phyloP scores from a whole-genome alignment of 192 early-diverging fungal genomes.

The Coemansia sp. region DNA sequence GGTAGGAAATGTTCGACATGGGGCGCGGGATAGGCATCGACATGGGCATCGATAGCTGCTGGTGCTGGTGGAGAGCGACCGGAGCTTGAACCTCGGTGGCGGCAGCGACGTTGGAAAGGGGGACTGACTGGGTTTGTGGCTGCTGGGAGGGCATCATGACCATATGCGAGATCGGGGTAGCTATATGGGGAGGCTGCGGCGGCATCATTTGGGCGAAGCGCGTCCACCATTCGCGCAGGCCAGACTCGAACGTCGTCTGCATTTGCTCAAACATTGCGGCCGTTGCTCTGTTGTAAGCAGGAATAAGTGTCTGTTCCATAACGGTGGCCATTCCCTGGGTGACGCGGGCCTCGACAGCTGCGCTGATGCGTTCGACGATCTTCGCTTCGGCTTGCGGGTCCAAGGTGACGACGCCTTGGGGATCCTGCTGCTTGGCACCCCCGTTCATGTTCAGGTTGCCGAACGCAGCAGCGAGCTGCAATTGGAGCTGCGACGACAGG shows the following conservation, averaged over 20 bases:
- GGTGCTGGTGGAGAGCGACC: constrained; percentile 1
- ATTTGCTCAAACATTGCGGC: constrained; percentile 56
- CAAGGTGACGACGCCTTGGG: constrained; percentile 1
- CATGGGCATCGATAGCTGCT: constrained; percentile 3
- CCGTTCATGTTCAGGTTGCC: constrained; percentile 12
- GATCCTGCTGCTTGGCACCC: background rate
- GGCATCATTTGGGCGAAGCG: constrained; percentile 50
- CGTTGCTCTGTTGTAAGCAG: constrained; percentile 50
- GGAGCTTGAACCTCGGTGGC: background rate
- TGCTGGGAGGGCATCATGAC: constrained; percentile 32
- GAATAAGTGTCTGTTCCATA: constrained; percentile 51
- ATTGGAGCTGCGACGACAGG: constrained; percentile 19
- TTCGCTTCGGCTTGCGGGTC: constrained; percentile 29
- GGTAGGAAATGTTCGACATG: constrained; percentile 10
- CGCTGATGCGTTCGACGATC: constrained; percentile 34
- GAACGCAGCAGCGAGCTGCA: constrained; percentile 23
- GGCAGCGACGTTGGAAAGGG: background rate
- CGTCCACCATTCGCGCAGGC: constrained; percentile 51
- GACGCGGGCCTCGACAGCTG: constrained; percentile 29
- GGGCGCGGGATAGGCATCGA: constrained; percentile 15
- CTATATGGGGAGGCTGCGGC: constrained; percentile 34
- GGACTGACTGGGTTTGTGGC: background rate
- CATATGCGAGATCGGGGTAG: constrained; percentile 42
- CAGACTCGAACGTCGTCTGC: constrained; percentile 48
- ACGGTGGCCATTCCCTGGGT: constrained; percentile 24